Base-by-base conservation (phyloP, 768 basidiomycete species). In the Russula foetens region DNA sequence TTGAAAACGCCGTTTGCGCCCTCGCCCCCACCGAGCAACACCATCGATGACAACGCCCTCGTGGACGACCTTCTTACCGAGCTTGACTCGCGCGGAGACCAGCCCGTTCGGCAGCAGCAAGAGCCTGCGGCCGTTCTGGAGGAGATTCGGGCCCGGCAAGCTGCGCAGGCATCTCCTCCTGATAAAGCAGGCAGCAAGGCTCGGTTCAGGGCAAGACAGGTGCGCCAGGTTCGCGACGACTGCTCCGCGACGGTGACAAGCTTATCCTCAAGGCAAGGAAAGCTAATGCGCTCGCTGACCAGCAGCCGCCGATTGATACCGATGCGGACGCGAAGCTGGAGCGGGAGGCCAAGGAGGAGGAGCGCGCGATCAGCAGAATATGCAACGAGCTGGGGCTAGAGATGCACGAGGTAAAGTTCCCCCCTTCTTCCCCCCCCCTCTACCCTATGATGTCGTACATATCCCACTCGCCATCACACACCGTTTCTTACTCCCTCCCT, bases 61-160 rank as follows among this genome's bases (percentile, higher is more conserved):
- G 77, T 92, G 75, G 81, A 90, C 64, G 85, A 90, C 67, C 81
- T 95, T 1, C 72, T 93, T 49, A 80, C 84, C 7, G 86, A 90
- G 70, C 82, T 95, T 28, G 88, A 91, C 66, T 81, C 82, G 7
- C 75, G 78, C 64, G n/a, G n/a, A n/a, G 79, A 90, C 65, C 65
- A 75, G 51, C 71, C 74, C 45, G 76, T 79, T 1, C 79, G 80
- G 21, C 69, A 71, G 28, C 81, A 82, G 69, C 69, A 71, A 28
- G 81, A 82, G 69, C 76, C 83, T 14, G 77, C 78, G 11, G 68
- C 70, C 31, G 74, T 82, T 9, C 69, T 82, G 54, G 76, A 75
- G 52, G 79, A 83, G 43, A 79, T 82, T 38, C 46, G 57, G 39
- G 26, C 53, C 7, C 39, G 12, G 29, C 43, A 47, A 45, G 46